Evolutionary conservation across 208 protist genomes (phyloP), one percentile per base, ranked within the genome.

Genomic region (Vickermania ingenoplastis): DNA sequence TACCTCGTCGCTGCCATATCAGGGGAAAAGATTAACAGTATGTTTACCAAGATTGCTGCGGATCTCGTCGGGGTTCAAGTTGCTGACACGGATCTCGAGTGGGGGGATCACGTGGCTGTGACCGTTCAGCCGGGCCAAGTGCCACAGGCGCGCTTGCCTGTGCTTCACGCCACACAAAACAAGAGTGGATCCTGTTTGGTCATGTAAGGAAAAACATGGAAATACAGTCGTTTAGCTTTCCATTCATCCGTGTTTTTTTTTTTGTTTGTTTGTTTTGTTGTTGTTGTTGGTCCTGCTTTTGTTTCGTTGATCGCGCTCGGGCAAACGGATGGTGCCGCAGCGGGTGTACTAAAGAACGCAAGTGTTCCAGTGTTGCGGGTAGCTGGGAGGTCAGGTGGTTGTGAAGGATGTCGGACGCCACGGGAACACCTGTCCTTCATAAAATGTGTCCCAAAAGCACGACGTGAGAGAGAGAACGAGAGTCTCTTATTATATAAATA

Each of bases 1-100:
- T 94, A 83, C 60, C 62, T 84, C 36, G 75, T 98, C 45, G 96
- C 89, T 2, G 93, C 96, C 2, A 89, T 91, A 59, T 95, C 92
- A 1, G 93, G 94, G 23, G 94, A 97, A 51, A 81, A 85, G 14
- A 73, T 98, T 24, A 81, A 88, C 52, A 31, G 73, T 1, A 70
- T 89, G 51, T 97, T 97, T 64, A 83, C 69, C 29, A 58, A 68
- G 17, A 73, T 97, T 23, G 94, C 94, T 13, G 88, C 92, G 4
- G 77, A 87, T n/a, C 74, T 98, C 5, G 59, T 76, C 2, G 90
- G 89, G 22, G 64, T 96, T 13, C 55, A 64, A 17, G 61, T 98
- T 26, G 74, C 79, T 21, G 65, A 83, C 56, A 45, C 77, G 54
- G 89, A 97, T 45, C 27, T 97, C 3, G 86, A 89, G 41, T 51